Conservation (phyloP, 495 filamentous ascomycete genomes). For the Sporormia fimetaria region DNA sequence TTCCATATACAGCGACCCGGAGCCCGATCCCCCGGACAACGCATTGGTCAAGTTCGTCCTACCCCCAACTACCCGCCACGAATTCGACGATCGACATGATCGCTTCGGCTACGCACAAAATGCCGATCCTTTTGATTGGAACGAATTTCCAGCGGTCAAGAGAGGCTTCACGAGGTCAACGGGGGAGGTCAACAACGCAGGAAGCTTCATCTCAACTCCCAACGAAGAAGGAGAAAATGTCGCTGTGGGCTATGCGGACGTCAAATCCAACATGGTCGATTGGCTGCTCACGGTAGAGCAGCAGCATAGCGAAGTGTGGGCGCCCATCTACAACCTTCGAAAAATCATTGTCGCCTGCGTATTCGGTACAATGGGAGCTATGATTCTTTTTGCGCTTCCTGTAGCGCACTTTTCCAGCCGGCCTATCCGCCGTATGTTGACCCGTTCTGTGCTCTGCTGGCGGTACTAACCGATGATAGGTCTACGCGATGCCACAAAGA, state of each 20-base stretch:
- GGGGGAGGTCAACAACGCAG: slow-evolving; percentile 44
- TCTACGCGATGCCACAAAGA: slow-evolving; percentile 64
- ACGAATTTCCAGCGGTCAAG: slow-evolving; percentile 45
- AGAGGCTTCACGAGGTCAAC: slow-evolving; percentile 41
- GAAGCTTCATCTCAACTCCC: slow-evolving; percentile 49
- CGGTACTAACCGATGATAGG: no score
- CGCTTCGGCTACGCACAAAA: slow-evolving; percentile 35
- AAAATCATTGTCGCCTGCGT: slow-evolving; percentile 73
- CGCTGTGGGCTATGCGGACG: slow-evolving; percentile 60
- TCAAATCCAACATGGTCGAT: slow-evolving; percentile 51
- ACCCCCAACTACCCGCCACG: slow-evolving; percentile 26
- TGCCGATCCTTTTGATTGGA: slow-evolving; percentile 45
- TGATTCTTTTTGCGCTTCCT: slow-evolving; percentile 57
- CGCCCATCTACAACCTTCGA: slow-evolving; percentile 59
- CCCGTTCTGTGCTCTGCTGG: no score
- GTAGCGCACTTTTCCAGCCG: slow-evolving; percentile 68
- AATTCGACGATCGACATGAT: slow-evolving; percentile 38
- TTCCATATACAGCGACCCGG: slow-evolving; percentile 24
- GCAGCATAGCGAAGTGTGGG: slow-evolving; percentile 56
- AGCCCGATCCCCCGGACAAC: slow-evolving; percentile 9
- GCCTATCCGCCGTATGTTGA: slow-evolving; percentile 71
- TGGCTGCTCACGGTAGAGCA: slow-evolving; percentile 80
- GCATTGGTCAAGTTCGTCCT: slow-evolving; percentile 36
- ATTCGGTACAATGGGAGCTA: slow-evolving; percentile 63
- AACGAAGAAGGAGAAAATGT: slow-evolving; percentile 58